phyloP scores from a whole-genome alignment of 139 green algal species.

The Haematococcus sp. region DNA sequence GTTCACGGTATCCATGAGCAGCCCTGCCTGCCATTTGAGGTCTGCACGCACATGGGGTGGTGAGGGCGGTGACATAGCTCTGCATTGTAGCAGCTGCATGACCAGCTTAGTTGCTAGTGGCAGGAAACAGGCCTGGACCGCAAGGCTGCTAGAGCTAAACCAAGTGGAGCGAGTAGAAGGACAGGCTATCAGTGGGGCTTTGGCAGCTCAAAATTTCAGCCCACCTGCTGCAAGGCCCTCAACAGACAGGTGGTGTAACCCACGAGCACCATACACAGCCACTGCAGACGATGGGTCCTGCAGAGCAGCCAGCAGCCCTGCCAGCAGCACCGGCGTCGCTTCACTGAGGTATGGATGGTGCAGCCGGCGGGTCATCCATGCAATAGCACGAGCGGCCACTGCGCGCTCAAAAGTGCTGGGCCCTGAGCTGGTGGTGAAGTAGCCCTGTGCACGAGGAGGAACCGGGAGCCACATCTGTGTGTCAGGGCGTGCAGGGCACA shows the following conservation, averaged over 20 bases:
- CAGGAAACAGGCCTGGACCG: neutral
- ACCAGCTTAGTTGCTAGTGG: too few species aligned
- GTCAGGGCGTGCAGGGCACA: too few species aligned
- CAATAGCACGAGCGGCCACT: neutral
- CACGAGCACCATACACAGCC: neutral
- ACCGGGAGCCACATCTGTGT: too few species aligned
- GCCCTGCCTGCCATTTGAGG: neutral
- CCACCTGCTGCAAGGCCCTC: slow-evolving; percentile 5
- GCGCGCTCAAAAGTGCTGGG: neutral
- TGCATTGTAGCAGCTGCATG: too few species aligned
- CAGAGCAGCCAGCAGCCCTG: neutral
- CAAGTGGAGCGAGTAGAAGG: neutral
- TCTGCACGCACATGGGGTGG: neutral
- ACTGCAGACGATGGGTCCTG: neutral
- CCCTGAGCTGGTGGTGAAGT: too few species aligned
- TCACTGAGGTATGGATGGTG: slow-evolving; percentile 6
- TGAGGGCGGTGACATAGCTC: too few species aligned
- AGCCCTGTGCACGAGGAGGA: too few species aligned
- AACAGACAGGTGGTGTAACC: neutral
- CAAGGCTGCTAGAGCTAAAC: neutral
- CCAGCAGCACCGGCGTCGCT: neutral
- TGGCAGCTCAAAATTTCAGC: neutral
- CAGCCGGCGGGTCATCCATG: neutral
- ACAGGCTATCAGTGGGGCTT: neutral
- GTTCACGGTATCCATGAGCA: neutral